Base-by-base conservation (phyloP, 2,329 filamentous ascomycete genomes). In the Tolypocladium tropicale region DNA sequence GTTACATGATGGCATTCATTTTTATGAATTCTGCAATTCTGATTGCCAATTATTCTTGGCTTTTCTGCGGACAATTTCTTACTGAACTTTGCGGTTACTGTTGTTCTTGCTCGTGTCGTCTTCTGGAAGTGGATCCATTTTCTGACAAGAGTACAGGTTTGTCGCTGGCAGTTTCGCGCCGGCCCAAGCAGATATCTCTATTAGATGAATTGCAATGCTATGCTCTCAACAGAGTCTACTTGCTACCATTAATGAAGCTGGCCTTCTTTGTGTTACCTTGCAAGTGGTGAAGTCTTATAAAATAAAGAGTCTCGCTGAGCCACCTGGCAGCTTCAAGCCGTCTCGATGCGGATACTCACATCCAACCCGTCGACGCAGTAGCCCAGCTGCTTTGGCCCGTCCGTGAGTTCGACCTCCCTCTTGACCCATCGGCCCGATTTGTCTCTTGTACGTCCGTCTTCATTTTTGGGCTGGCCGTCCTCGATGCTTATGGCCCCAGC, bases 311-410 rank as follows among this genome's bases (percentile, higher is more conserved):
- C 10, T 21, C 28, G 28, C 46, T 9, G 4, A 6, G 12, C n/a
- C 34, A 53, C 7, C 10, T 18, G 10, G 16, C 36, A 23, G 21
- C 18, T 18, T 57, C 46, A 56, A 14, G 48, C 54, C 53, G 74
- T 57, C 65, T 92, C 88, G 34, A 96, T 81, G 41, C 90, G 78
- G 37, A 96, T 79, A 60, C 72, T 82, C 11, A 83, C 89, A 65
- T 89, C 84, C 59, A 76, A 68, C 0, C 86, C 85, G 66, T 95
- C 90, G 57, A 96, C 83, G 71, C 86, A 90, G 64, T 90, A 93
- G 1, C 90, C 90, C 61, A 96, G 77, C 69, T 89, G 84, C 64
- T 89, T 83, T 11, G 90, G 92, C 14, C 90, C 88, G 64, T 93
- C 86, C 56, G 80, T 81, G 55, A 96, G 77, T 70, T 92, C 87